These are phyloP conservation scores for Pleurotus djamor DNA, from an alignment of 768 basidiomycete species.

Conservation along the genomic window DNA sequence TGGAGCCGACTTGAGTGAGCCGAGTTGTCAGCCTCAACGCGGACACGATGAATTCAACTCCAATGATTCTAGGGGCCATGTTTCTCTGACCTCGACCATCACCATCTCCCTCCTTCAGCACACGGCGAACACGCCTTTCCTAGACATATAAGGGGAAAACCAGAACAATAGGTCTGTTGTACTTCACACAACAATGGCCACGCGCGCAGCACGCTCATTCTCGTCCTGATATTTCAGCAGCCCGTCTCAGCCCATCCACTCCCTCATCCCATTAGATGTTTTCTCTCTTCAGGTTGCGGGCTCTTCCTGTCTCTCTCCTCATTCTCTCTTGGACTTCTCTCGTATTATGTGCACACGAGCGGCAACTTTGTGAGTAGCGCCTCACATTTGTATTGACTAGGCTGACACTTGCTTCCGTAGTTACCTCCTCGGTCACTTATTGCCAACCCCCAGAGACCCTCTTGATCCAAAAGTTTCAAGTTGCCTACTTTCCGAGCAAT, in stretches of 20 bases:
- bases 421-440: constrained; percentile 87
- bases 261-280: constrained; percentile 47
- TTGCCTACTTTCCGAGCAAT: constrained; percentile 69
- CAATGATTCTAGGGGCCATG: not conserved
- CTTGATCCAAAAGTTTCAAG: constrained; percentile 75
- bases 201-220: not conserved
- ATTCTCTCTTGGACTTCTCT: constrained; percentile 23
- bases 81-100: not conserved
- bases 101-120: not conserved
- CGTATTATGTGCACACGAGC: constrained; percentile 8
- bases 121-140: not conserved
- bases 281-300: constrained; percentile 79
- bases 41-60: not conserved
- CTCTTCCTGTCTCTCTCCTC: constrained; percentile 36
- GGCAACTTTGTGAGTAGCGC: not conserved
- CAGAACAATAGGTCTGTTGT: not conserved
- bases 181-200: constrained; percentile 2
- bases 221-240: not conserved
- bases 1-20: constrained; percentile 3
- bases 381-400: not conserved
- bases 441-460: constrained; percentile 79
- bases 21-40: not conserved
- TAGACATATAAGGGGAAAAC: not conserved
- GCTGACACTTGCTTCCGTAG: constrained; percentile 31
- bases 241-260: constrained; percentile 1